Evolutionary conservation across 192 early-diverging fungal genomes (phyloP).

Genomic region (Chytriomyces sp.): DNA sequence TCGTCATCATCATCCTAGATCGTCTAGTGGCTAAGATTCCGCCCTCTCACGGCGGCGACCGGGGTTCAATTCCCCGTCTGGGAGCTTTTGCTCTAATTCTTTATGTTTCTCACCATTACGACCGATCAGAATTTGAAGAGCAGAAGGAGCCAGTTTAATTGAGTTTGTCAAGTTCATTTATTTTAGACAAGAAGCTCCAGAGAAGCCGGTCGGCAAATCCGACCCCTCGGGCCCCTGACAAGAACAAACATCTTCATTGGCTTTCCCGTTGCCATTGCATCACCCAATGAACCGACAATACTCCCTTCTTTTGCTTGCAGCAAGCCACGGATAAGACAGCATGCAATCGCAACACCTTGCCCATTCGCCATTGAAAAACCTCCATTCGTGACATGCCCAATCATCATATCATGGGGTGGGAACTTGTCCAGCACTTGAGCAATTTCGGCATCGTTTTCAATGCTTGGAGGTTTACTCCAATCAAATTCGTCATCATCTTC

Average conservation of each 20-base stretch:
- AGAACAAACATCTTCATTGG: conserved; percentile 53
- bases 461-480: not conserved
- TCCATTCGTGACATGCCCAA: conserved; percentile 78
- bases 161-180: too few species aligned
- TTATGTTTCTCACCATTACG: too few species aligned
- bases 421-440: conserved; percentile 41
- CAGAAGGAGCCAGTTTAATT: too few species aligned
- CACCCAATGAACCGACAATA: not conserved
- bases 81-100: too few species aligned
- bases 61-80: too few species aligned
- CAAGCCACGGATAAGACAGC: conserved; percentile 59
- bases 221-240: conserved; percentile 55
- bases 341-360: conserved; percentile 67
- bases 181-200: too few species aligned
- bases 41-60: too few species aligned
- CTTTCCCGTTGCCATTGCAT: not conserved
- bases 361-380: conserved; percentile 69
- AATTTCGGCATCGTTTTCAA: not conserved
- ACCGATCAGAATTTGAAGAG: too few species aligned
- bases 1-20: too few species aligned
- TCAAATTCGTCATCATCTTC: conserved; percentile 43
- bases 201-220: conserved; percentile 52
- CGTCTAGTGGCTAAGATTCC: too few species aligned
- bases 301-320: conserved; percentile 8
- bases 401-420: conserved; percentile 45